These are phyloP conservation scores for Coemansia sp. DNA, from an alignment of 192 early-diverging fungal species.

Conservation along the genomic window DNA sequence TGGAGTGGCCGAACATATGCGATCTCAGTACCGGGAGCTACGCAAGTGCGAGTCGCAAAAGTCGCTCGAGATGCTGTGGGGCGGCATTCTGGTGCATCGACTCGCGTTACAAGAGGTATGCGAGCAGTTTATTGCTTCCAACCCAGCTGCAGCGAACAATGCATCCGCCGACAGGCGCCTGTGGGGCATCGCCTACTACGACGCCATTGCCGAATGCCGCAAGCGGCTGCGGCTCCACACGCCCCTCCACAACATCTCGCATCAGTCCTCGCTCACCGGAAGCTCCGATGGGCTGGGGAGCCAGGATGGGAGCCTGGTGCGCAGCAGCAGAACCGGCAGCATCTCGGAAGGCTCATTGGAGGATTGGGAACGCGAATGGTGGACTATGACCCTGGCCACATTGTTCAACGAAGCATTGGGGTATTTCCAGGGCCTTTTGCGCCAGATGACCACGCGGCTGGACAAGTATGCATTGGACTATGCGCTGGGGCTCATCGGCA, in stretches of 20 bases:
- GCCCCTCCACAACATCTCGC: conserved; percentile 22
- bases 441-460: conserved; percentile 4
- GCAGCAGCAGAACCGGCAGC: conserved; percentile 6
- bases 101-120: conserved; percentile 28
- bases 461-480: conserved; percentile 3
- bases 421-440: conserved; percentile 25
- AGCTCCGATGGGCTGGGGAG: conserved; percentile 9
- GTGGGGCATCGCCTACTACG: conserved; percentile 35
- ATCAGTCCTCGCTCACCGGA: conserved; percentile 18
- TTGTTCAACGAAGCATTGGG: conserved; percentile 40
- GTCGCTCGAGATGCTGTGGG: conserved; percentile 31
- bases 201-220: conserved; percentile 38
- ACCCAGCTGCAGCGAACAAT: conserved; percentile 12
- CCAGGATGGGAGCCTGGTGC: conserved; percentile 10
- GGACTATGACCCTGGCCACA: conserved; percentile 20
- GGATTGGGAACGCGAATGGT: conserved; percentile 39
- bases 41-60: conserved; percentile 13
- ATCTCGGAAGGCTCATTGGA: conserved; percentile 6
- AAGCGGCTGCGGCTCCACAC: conserved; percentile 30
- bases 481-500: neutral
- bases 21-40: conserved; percentile 17
- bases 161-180: conserved; percentile 19
- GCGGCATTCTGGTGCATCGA: conserved; percentile 30
- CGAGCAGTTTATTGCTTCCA: conserved; percentile 18
- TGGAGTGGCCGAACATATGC: conserved; percentile 10